Evolutionary conservation across 1,139 yeast species (phyloP).

Genomic region (Meyerozyma carpophila): DNA sequence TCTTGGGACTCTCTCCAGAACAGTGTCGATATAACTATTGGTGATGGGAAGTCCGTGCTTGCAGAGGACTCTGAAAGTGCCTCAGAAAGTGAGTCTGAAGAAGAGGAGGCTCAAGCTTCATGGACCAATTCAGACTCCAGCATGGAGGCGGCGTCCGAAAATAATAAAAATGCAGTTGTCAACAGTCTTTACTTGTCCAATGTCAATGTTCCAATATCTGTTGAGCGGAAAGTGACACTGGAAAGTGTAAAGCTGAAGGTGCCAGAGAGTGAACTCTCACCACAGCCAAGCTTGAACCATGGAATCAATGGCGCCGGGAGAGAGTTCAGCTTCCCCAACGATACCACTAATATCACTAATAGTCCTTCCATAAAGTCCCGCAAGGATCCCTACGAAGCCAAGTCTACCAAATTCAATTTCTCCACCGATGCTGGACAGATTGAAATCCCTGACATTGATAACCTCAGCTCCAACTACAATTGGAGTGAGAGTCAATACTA

Average conservation of each 20-base stretch:
- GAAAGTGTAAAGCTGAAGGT: neutral
- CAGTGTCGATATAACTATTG: conserved; percentile 24
- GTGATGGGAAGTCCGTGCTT: neutral
- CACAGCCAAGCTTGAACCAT: conserved; percentile 6
- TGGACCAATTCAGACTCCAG: neutral
- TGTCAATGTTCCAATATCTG: neutral
- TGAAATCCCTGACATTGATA: conserved; percentile 38
- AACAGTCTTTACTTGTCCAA: neutral
- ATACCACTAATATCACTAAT: conserved; percentile 29
- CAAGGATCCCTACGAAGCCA: conserved; percentile 5
- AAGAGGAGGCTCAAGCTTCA: neutral
- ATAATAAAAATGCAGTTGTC: neutral
- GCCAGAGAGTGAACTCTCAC: too few relatives aligned
- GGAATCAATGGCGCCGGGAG: conserved; percentile 33
- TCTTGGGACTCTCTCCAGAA: conserved; percentile 36
- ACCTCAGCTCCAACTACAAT: conserved; percentile 6
- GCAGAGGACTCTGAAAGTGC: neutral
- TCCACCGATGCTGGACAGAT: conserved; percentile 33
- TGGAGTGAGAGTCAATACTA: neutral
- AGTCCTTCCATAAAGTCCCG: conserved; percentile 15
- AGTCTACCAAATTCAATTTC: conserved; percentile 20
- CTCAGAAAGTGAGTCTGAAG: neutral
- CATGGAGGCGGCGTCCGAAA: neutral
- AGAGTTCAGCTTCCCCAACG: conserved; percentile 37
- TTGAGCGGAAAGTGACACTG: neutral